Percentiles rank a stretch among this genome's conserved stretches.
Conservation (phyloP, 1,284 basidiomycete genomes). For the Inonotus obliquus region DNA sequence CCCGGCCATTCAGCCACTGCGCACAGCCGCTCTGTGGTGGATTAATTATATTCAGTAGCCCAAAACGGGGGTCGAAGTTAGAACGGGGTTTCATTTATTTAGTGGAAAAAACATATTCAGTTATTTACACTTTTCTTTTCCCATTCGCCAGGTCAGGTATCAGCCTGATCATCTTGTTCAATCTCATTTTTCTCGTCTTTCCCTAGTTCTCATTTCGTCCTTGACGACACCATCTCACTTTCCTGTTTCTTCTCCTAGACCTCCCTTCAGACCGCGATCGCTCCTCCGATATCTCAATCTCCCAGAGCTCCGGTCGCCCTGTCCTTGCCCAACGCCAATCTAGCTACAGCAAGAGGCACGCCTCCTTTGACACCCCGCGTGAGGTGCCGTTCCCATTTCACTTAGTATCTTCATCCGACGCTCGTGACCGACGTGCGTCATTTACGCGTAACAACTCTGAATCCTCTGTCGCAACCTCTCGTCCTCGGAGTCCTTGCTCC, state of each 20-base stretch:
- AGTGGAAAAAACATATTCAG: neutral
- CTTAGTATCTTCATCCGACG: conserved; percentile 2
- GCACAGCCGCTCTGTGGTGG: neutral
- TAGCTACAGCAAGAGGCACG: conserved; percentile 26
- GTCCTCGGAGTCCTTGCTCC: conserved; percentile 11
- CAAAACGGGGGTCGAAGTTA: neutral
- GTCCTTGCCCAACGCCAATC: conserved; percentile 16
- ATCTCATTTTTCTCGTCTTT: conserved; percentile 9
- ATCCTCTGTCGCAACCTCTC: conserved; percentile 21
- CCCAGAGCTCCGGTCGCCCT: conserved; percentile 11
- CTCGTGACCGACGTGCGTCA: neutral
- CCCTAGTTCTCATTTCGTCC: neutral
- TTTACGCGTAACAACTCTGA: conserved; percentile 15
- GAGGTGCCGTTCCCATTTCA: conserved; percentile 24
- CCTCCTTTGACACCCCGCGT: conserved; percentile 26
- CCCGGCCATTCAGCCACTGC: neutral
- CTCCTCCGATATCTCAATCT: neutral
- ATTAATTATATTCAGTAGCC: neutral
- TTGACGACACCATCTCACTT: conserved; percentile 3
- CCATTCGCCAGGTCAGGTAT: neutral
- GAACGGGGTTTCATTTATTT: neutral
- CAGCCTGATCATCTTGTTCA: conserved; percentile 4
- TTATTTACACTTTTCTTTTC: neutral
- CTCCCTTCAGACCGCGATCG: neutral
- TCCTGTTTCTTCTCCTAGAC: neutral